Evolutionary conservation across 2,329 filamentous ascomycete species (phyloP).

Genomic region (Paraphoma chrysanthemicola): DNA sequence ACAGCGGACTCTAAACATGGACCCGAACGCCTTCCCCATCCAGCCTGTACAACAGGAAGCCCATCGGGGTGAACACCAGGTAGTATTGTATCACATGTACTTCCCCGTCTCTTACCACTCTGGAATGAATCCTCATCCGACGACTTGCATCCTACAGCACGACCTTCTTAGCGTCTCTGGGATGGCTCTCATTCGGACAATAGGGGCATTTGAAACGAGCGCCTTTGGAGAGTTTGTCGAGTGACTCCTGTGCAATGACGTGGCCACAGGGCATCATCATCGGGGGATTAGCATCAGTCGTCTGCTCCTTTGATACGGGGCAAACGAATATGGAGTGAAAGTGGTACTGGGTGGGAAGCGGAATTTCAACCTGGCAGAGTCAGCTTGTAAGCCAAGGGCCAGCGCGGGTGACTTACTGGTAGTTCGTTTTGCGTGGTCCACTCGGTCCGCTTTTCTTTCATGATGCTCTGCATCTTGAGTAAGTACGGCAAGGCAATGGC

Average conservation of each 20-base stretch:
- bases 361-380: constrained; percentile 64
- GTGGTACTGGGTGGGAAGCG: constrained; percentile 67
- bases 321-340: constrained; percentile 99
- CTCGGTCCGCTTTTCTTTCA: constrained; percentile 87
- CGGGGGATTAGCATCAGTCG: constrained; percentile 88
- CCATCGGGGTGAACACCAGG: background rate
- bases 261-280: constrained; percentile 98
- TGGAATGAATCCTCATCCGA: background rate
- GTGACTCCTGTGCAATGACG: constrained; percentile 84
- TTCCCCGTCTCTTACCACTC: background rate
- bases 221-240: constrained; percentile 81
- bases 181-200: constrained; percentile 82
- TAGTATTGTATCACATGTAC: background rate
- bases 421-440: constrained; percentile 94
- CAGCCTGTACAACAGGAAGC: background rate
- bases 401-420: constrained; percentile 67
- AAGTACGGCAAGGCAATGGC: constrained; percentile 89
- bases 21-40: background rate
- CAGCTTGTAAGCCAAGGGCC: background rate
- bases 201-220: constrained; percentile 93
- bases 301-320: constrained; percentile 95
- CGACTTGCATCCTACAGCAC: constrained; percentile 30
- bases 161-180: constrained; percentile 69
- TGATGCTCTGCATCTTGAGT: constrained; percentile 85
- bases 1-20: background rate